These are phyloP conservation scores for Ceratobasidium sp. DNA, from an alignment of 1,284 basidiomycete species.

Conservation along the genomic window DNA sequence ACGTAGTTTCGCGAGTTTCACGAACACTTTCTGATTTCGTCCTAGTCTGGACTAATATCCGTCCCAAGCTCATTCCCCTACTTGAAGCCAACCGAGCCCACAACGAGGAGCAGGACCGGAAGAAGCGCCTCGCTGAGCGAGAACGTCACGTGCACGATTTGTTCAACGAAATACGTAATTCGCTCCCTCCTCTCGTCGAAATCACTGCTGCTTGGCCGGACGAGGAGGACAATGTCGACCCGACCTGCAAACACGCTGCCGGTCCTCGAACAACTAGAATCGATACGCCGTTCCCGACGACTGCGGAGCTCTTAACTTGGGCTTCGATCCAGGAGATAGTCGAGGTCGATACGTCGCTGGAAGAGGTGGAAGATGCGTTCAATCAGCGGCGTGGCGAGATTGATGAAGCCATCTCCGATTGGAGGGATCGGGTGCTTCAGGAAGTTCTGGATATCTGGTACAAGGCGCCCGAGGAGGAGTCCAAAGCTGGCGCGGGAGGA, in stretches of 20 bases:
- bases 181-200: not conserved
- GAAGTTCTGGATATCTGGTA: not conserved
- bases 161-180: not conserved
- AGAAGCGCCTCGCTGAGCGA: not conserved
- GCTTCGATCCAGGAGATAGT: not conserved
- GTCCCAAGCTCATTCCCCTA: not conserved
- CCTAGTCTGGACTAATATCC: not conserved
- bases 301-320: not conserved
- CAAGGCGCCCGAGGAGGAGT: not conserved
- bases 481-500: no score
- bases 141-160: not conserved
- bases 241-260: not conserved
- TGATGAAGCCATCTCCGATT: not conserved
- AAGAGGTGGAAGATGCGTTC: not conserved
- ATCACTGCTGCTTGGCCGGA: not conserved
- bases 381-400: not conserved
- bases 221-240: not conserved
- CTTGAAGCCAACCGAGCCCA: not conserved
- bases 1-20: not conserved
- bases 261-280: not conserved
- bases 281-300: constrained; percentile 7
- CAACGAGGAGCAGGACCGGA: not conserved
- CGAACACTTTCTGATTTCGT: not conserved
- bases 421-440: not conserved
- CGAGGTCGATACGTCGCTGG: not conserved